Evolutionary conservation across 768 basidiomycete species (phyloP), one percentile per base, ranked within the genome.

Genomic region (Coprinellus aureogranulatus): DNA sequence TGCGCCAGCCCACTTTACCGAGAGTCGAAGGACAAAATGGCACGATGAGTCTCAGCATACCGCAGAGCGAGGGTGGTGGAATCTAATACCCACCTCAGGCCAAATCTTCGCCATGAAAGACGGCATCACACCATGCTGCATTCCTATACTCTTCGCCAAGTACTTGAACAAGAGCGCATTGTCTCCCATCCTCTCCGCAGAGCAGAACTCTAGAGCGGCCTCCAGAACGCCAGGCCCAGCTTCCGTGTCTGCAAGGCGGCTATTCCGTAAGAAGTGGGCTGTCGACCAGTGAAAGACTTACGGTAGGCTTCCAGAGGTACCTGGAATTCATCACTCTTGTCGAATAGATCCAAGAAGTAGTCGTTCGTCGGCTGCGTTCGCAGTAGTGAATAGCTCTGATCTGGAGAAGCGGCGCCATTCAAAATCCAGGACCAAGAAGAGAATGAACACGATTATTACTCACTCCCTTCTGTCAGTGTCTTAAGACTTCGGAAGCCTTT

Each of bases 61-160:
- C 62, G 28, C 57, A 44, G 65, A 31, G 48, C 48, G 26, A 26
- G 12, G 11, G 22, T n/a, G 28, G 42, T 31, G 20, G 31, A 27
- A n/a, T n/a, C n/a, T 25, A 27, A 27, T 45, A 76, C 88, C 67
- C 66, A 94, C 94, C 66, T 92, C 87, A 30, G 87, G 88, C 90
- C 92, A 97, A 25, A 95, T 95, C 65, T 98, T 98, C 0, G 95
- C 94, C 96, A 98, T 98, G 73, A 99, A 99, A 59, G 92, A 96
- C 1, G 97, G 96, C 39, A 93, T 82, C 54, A 99, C 78, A 9
- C 89, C 90, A 61, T 90, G 80, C 68, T 88, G 85, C 82, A 97
- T 90, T 0, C 96, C 96, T 2, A 96, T 74, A 58, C 92, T 92
- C 78, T 98, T 98, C 2, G 92, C 90, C 14, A 91, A 71, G 62